Conservation (phyloP, 2,329 filamentous ascomycete genomes). For the Fonsecaea multimorphosa region DNA sequence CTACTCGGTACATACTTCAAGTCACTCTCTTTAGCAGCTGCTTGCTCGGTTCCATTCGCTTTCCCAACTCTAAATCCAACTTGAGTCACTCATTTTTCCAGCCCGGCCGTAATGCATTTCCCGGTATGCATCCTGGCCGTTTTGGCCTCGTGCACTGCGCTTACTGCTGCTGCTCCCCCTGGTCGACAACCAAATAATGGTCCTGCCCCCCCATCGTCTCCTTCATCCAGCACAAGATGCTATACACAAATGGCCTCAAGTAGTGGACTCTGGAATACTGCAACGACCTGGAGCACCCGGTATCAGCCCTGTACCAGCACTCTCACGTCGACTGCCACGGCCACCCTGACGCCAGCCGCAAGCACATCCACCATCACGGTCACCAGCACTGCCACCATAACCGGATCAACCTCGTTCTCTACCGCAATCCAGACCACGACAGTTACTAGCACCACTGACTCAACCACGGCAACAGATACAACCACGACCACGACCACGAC, state of each 20-base stretch:
- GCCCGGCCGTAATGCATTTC: not conserved
- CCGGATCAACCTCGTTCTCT: not conserved
- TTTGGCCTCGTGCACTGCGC: not conserved
- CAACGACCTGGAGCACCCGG: not conserved
- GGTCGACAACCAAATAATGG: not conserved
- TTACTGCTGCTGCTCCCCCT: not conserved
- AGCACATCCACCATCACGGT: not conserved
- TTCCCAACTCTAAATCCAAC: not conserved
- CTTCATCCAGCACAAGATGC: not conserved
- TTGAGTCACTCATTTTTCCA: not conserved
- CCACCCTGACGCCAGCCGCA: not conserved
- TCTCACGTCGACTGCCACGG: not conserved
- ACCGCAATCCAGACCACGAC: not conserved
- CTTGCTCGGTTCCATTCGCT: not conserved
- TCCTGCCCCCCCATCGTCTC: not conserved
- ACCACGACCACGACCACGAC: not conserved
- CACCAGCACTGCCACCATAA: not conserved
- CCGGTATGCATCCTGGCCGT: not conserved
- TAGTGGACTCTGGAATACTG: not conserved
- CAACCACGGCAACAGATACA: not conserved
- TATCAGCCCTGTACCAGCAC: not conserved
- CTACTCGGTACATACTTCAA: not conserved
- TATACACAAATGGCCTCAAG: not conserved
- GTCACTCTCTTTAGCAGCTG: not conserved
- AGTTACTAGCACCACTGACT: not conserved